Evolutionary conservation across 257 asterid species (phyloP).

Genomic region (Coffea eugenioides): DNA sequence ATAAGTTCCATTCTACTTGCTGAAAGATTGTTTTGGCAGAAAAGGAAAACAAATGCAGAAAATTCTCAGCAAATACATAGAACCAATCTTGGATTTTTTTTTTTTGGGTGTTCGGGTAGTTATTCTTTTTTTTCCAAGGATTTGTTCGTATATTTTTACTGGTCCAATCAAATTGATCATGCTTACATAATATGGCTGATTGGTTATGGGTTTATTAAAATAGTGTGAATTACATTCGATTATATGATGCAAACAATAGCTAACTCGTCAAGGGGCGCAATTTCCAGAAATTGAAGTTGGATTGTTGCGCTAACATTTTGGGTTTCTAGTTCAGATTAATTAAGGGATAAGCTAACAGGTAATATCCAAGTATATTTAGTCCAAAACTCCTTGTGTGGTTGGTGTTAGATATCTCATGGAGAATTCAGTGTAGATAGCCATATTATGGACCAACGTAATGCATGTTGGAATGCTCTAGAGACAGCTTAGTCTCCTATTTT

Average conservation of each 20-base stretch:
- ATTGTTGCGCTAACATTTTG: not conserved
- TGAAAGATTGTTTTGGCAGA: not conserved
- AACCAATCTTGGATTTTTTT: no score
- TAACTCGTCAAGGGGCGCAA: not conserved
- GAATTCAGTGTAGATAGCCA: not conserved
- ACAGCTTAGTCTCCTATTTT: not conserved
- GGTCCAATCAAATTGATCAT: not conserved
- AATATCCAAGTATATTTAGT: not conserved
- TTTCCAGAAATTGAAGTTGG: not conserved
- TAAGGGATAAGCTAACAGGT: not conserved
- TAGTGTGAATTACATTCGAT: no score
- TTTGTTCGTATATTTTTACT: not conserved
- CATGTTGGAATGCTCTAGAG: not conserved
- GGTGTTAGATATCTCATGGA: not conserved
- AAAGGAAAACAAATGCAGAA: not conserved
- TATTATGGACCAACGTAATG: not conserved
- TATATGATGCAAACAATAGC: not conserved
- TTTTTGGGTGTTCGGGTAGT: not conserved
- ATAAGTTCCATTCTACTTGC: not conserved
- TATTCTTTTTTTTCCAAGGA: not conserved
- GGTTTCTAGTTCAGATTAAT: not conserved
- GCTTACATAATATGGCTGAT: not conserved
- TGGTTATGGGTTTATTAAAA: not conserved
- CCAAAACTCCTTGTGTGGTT: not conserved
- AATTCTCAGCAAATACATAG: not conserved